Evolutionary conservation across 75 land plant genomes (phyloP).

Genomic region (Picea glauca): DNA sequence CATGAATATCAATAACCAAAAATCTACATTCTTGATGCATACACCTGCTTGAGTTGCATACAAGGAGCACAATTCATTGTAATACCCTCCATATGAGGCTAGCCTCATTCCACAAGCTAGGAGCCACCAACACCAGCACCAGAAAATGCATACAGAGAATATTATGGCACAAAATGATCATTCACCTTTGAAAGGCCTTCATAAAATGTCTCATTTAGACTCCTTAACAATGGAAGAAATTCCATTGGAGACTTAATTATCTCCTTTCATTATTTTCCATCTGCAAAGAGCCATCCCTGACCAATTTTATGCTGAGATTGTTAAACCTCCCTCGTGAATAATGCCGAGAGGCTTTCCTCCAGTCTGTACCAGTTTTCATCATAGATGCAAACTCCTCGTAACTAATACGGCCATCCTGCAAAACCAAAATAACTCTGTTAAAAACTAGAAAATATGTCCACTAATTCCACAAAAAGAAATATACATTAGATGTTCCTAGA

Average conservation of each 20-base stretch:
- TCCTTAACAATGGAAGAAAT: not conserved
- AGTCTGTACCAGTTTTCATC: conserved; percentile 79
- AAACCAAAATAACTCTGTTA: not conserved
- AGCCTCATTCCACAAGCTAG: not conserved
- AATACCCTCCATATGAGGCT: not conserved
- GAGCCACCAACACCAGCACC: not conserved
- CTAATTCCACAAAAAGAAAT: not conserved
- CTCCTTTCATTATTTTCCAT: conserved; percentile 7
- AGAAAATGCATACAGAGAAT: not conserved
- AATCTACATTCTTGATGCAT: not conserved
- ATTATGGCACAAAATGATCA: not conserved
- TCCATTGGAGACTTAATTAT: not conserved
- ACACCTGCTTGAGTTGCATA: not conserved
- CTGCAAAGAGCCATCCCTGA: conserved; percentile 55
- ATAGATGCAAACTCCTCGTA: conserved; percentile 67
- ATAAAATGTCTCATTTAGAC: not conserved
- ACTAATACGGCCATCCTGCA: conserved; percentile 66
- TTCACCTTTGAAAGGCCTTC: not conserved
- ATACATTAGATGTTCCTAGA: not conserved
- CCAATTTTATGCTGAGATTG: conserved; percentile 46
- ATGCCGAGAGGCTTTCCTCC: conserved; percentile 71
- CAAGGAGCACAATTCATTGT: not conserved
- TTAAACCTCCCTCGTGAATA: conserved; percentile 64
- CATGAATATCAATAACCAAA: conserved; percentile 1
- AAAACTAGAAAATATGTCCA: not conserved